Evolutionary conservation across 1,139 yeast species (phyloP), one percentile per base, ranked within the genome.

Genomic region (Entelexis sorbosivorans): DNA sequence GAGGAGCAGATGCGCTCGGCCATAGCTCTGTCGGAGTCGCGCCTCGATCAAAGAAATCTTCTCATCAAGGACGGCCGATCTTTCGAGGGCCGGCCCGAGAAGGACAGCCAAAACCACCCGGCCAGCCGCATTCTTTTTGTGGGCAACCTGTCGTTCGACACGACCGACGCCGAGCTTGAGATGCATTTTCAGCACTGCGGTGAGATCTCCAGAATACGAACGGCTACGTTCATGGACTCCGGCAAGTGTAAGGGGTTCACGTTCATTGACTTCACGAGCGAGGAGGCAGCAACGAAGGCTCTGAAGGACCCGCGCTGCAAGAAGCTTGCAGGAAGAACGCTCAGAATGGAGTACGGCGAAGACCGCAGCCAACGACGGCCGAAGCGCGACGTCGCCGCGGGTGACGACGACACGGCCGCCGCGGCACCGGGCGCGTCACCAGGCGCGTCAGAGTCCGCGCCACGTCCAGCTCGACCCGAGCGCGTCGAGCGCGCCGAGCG

Each of bases 221-320:
- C 89, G 95, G 97, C 97, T 2, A 89, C 98, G 9, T 91, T 91
- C 66, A 91, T 91, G 69, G 98, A 91, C 64, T 73, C 85, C 40
- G 97, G 97, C 1, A 89, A 88, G 65, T 91, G 97, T 71, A 91
- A 91, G 66, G 98, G 98, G 1, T 91, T 89, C 72, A 91, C 96
- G 1, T 91, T 91, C 63, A 70, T 91, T 39, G 98, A 91, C 67
- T 91, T 89, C 69, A 76, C 73, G 59, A 82, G 81, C 59, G 84
- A 82, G 58, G 77, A 76, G 31, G 89, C 93, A 4, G 89, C 96
- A 42, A 84, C 94, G 0, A 73, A 74, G 43, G 97, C 96, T 0
- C 72, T 91, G 57, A 81, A 77, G 59, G 91, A 88, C 57, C 83
- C 80, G 63, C 62, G 75, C 20, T 79, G 88, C 56, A 77, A 77